Conservation (phyloP, 208 protist genomes). For the Crithidia thermophila region DNA sequence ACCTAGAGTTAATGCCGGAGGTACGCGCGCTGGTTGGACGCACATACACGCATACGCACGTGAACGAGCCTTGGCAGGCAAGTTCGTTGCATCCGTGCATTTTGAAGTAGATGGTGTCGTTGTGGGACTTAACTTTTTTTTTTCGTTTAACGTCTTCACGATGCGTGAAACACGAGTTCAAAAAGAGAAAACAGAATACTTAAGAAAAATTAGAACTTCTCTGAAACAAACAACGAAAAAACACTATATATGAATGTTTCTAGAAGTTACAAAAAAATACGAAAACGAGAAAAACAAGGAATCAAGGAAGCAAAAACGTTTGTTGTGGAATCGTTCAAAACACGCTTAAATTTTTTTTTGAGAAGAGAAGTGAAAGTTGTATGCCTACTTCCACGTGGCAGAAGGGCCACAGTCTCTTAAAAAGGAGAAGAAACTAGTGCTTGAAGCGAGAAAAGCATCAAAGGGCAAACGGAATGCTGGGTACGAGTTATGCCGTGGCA, state of each 20-base stretch:
- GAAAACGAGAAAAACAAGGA: background rate
- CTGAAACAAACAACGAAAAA: too few species aligned
- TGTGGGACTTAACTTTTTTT: too few species aligned
- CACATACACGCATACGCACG: too few species aligned
- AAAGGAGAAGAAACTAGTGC: background rate
- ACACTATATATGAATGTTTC: too few species aligned
- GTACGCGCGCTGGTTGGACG: too few species aligned
- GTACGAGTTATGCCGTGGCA: constrained; percentile 12
- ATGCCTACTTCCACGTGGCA: background rate
- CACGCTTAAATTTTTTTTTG: background rate
- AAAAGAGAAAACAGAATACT: background rate
- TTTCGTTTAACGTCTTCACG: background rate
- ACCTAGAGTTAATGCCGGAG: too few species aligned
- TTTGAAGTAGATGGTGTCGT: too few species aligned
- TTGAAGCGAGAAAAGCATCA: background rate
- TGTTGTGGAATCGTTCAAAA: background rate
- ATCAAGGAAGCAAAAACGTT: background rate
- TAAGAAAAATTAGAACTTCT: too few species aligned
- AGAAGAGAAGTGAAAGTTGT: background rate
- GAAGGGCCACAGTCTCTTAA: too few species aligned
- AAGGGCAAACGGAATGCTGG: constrained; percentile 8
- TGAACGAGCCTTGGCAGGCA: too few species aligned
- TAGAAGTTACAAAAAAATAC: background rate
- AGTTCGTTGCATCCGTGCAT: too few species aligned
- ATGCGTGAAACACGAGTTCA: background rate